Conservation (phyloP, 306 rosid genomes). For the Vigna nakashimae region DNA sequence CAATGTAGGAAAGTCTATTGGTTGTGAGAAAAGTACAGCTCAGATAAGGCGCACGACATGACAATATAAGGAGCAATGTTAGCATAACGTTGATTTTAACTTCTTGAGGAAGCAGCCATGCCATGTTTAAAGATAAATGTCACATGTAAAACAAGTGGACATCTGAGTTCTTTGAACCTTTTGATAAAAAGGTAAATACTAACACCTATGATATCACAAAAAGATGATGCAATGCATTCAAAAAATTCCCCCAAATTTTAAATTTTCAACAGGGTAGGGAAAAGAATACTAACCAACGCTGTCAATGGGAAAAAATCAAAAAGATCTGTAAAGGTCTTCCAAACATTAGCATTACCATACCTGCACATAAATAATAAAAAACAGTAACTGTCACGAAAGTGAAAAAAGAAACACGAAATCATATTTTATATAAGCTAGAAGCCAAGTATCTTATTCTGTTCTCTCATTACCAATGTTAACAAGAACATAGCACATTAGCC, state of each 20-base stretch:
- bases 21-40: background rate
- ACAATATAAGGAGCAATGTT: background rate
- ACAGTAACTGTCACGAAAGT: conserved; percentile 26
- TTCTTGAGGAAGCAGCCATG: conserved; percentile 25
- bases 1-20: conserved; percentile 19
- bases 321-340: conserved; percentile 99
- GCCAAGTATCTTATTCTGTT: conserved; percentile 9
- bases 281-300: conserved; percentile 83
- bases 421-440: conserved; percentile 30
- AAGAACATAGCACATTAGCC: background rate
- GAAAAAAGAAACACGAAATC: conserved; percentile 17
- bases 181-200: background rate
- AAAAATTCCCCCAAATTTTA: conserved; percentile 10
- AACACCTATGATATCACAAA: conserved; percentile 23
- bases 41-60: conserved; percentile 1
- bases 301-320: conserved; percentile 97
- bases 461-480: background rate
- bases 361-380: conserved; percentile 55
- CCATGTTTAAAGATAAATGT: conserved; percentile 1
- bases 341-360: conserved; percentile 96
- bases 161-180: conserved; percentile 13
- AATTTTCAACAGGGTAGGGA: conserved; percentile 5
- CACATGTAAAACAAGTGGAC: background rate
- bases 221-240: conserved; percentile 12
- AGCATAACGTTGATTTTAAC: conserved; percentile 20